Evolutionary conservation across 2,329 filamentous ascomycete genomes (phyloP), one percentile per base, ranked within the genome.

Genomic region (Onygenales sp.): DNA sequence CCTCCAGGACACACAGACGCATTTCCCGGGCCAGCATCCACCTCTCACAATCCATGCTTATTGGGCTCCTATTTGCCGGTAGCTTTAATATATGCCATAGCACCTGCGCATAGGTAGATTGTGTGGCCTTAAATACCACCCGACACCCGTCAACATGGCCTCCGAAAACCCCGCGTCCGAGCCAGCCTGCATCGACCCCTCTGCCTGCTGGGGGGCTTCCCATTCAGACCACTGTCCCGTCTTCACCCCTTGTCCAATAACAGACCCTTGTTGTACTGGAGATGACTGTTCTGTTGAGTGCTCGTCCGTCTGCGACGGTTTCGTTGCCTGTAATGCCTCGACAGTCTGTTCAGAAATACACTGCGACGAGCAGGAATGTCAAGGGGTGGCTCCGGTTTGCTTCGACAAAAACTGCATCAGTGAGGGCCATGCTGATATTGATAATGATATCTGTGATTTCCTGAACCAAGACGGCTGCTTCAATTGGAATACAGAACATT

Each of bases 121-220:
- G 51, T 70, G 67, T 57, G 72, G 70, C 56, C 64, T 72, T 27
- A 69, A 71, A 59, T 73, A 69, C 55, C 68, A 69, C 44, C 72
- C 69, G 70, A 66, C 72, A 47, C 59, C 63, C 3, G 68, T 71
- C 41, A 64, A 69, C 55, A 64, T 70, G 41, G 65, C 67, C 53
- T 61, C 63, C 7, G 65, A 66, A 56, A 57, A 62, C 41, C 49
- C 64, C 21, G 56, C 62, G 17, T 59, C 63, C 17, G 45, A 60
- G 3, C 52, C 64, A 9, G 59, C 58, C 50, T 58, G 57, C 27
- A 58, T 35, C 53, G 61, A 53, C 53, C 59, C 43, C 60, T 31
- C 50, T 5, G 63, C 38, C 33, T 58, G 56, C 35, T 69, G 66
- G 68, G 59, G 59, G 36, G 68, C 64, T 51, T 55, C 62, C 6